phyloP scores from a whole-genome alignment of 257 asterid species.

The Sherardia arvensis region DNA sequence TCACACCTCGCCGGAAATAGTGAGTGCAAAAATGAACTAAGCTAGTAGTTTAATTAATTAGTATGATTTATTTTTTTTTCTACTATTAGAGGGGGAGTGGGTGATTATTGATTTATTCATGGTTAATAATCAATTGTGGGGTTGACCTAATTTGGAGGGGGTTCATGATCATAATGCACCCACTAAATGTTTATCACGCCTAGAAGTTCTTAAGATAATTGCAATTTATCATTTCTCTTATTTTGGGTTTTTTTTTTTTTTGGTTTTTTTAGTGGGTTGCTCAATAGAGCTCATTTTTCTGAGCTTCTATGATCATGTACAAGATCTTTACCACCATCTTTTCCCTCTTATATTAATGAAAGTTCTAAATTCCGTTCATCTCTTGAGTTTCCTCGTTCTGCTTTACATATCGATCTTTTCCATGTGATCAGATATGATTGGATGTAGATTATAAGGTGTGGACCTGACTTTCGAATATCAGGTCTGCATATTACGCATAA shows the following conservation, averaged over 20 bases:
- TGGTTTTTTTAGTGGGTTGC: conserved; percentile 32
- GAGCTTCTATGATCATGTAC: conserved; percentile 7
- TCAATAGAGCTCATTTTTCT: conserved; percentile 3
- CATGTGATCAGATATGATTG: no score
- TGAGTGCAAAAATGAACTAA: conserved; percentile 3
- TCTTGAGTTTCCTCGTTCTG: not conserved
- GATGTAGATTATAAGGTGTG: no score
- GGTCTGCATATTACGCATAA: no score
- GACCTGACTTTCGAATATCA: no score
- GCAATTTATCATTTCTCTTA: conserved; percentile 1
- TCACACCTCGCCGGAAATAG: conserved; percentile 42
- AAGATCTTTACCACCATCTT: conserved; percentile 2
- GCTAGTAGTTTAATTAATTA: no score
- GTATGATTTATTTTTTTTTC: conserved; percentile 14
- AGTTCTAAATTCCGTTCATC: not conserved
- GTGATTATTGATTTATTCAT: conserved; percentile 38
- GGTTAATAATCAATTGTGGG: conserved; percentile 29
- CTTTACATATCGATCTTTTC: no score
- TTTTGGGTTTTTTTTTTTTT: not conserved
- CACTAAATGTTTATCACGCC: conserved; percentile 82
- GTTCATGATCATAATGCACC: conserved; percentile 75
- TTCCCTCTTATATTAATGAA: not conserved
- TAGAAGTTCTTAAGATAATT: conserved; percentile 31
- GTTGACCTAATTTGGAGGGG: conserved; percentile 19
- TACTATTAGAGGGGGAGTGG: conserved; percentile 16